Evolutionary conservation across 805 yeast genomes (phyloP), one percentile per base, ranked within the genome.

Genomic region (Priceomyces haplophilus): DNA sequence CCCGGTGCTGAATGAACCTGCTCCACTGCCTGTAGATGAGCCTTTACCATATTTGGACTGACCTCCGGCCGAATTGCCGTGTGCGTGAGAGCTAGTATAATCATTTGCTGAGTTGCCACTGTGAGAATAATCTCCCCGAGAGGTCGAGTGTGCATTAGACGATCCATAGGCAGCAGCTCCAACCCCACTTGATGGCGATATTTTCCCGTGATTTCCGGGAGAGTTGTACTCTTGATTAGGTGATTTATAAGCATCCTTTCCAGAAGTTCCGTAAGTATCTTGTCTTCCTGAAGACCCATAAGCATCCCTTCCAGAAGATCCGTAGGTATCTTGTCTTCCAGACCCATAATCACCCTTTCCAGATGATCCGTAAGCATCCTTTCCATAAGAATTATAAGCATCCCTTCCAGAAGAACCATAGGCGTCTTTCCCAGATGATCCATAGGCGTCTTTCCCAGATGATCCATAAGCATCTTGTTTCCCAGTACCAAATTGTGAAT

Each of bases 1-100:
- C 20, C 73, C 72, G 23, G 72, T 67, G 34, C 64, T 40, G 55
- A 67, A 67, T 10, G 50, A 20, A 32, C 46, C 49, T 16, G 43
- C 19, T 37, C 37, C 42, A 18, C 8, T 23, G 11, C 44, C 46
- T 21, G 42, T 46, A 13, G 23, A 29, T 8, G 35, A 29, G 37
- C 16, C 19, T 8, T 13, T 24, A 25, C 41, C 41, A 34, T 10
- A 34, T 34, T 21, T 32, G 10, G 12, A 17, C 11, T 32, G 19
- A 32, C 7, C 7, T 17, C 19, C 34, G 16, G 17, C 16, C 12
- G 15, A 15, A n/a, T n/a, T n/a, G n/a, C 33, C 33, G 16, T 32
- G 16, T 10, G 12, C 19, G 16, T n/a, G 5, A 15, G 12, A 8
- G 12, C n/a, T 13, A 13, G 25, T 19, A 25, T 34, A 34, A 15